Base-by-base conservation (phyloP, 345 rosid species). In the Linum lewisii region DNA sequence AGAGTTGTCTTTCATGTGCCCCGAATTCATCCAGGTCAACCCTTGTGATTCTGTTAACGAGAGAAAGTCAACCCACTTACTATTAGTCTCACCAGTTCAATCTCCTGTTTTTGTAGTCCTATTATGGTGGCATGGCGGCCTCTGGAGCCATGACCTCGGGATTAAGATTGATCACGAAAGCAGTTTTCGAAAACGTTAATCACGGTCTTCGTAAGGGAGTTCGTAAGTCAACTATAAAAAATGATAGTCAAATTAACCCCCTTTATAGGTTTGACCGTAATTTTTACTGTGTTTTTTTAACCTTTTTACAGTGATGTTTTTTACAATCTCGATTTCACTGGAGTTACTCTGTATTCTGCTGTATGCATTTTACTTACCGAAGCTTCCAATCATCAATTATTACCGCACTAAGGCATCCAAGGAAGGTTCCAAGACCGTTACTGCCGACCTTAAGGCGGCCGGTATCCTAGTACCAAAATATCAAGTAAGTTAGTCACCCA, bases 381-480 rank as follows among this genome's bases (percentile, higher is more conserved):
- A 87, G 55, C 73, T 89, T 16, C 87, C 97, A 1, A 74, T 89
- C 2, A 91, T 89, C 60, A 89, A 85, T 66, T 81, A 93, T 72
- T 93, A 82, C 66, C 82, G 91, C 23, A n/a, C 85, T 0, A 93
- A 87, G 77, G 97, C 97, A 0, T 85, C 95, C 18, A 77, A 66
- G 1, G 97, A 93, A 83, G 99, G 99, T 70, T 83, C 96, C 2
- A 85, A 74, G 67, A 93, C 90, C 50, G 95, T 93, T 56, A 37
- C 63, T 57, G 87, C 89, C 60, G 97, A 86, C 68, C 91, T 93
- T 67, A 94, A 78, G 24, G 95, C 97, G 25, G 94, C 84, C 59
- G 95, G 97, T 45, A 82, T 93, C 70, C 78, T 79, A 54, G 71
- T 65, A 38, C 69, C 68, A 49, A 58, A 66, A 47, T 64, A 38